Conservation (phyloP, 225 moss, liverwort and hornwort genomes). For the Ulota crispa region DNA sequence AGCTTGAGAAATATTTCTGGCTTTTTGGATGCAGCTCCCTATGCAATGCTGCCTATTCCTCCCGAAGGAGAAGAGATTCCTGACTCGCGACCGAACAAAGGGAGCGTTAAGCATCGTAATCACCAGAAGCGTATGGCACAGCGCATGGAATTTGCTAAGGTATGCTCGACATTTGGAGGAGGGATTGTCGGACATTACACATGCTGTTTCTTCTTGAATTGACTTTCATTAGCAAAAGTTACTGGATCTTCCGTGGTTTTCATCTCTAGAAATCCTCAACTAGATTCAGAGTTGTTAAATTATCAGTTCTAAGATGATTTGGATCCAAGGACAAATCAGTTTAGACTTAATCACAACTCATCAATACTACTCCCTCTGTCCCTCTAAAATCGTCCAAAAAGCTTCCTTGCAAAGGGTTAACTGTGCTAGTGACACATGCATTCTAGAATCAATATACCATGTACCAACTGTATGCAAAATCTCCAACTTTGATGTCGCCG, state of each 20-base stretch:
- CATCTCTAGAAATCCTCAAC: not conserved
- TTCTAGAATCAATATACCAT: too few species aligned
- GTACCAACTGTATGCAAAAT: too few species aligned
- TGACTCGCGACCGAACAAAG: conserved; percentile 73
- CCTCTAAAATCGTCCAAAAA: too few species aligned
- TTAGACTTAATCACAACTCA: not conserved
- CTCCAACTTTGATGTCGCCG: too few species aligned
- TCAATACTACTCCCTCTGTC: too few species aligned
- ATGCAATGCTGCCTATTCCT: conserved; percentile 72
- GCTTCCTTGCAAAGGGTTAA: too few species aligned
- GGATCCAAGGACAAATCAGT: too few species aligned
- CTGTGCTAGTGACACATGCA: too few species aligned
- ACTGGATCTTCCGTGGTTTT: not conserved
- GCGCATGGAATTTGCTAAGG: conserved; percentile 79
- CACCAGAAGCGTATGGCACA: conserved; percentile 93
- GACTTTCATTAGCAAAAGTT: not conserved
- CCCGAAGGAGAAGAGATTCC: conserved; percentile 73
- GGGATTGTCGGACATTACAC: not conserved
- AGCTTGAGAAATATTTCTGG: not conserved
- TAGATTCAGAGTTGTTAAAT: not conserved
- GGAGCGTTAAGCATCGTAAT: conserved; percentile 88
- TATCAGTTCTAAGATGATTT: not conserved
- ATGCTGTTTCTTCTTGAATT: not conserved
- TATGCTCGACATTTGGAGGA: not conserved
- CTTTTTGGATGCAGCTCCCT: conserved; percentile 51